Percentiles rank a stretch among this genome's conserved stretches.
phyloP scores from a whole-genome alignment of 139 green algal species.

The Cymbomonas tetramitiformis region DNA sequence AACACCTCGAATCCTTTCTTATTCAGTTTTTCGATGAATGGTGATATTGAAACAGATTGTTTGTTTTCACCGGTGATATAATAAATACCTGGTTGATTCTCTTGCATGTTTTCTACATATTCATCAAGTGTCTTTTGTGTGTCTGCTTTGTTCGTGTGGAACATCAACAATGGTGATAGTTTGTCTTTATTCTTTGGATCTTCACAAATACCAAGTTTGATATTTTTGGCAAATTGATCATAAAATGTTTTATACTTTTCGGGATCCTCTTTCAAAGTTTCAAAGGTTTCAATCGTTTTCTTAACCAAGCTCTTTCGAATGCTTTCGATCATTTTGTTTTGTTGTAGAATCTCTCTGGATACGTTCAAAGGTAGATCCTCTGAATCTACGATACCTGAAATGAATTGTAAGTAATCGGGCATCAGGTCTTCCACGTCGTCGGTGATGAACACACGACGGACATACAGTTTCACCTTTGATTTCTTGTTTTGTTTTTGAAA shows the following conservation, averaged over 20 bases:
- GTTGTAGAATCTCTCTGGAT: slow-evolving; percentile 88
- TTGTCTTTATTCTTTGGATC: slow-evolving; percentile 55
- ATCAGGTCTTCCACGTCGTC: slow-evolving; percentile 96
- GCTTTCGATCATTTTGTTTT: slow-evolving; percentile 59
- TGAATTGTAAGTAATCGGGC: slow-evolving; percentile 74
- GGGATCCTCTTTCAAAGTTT: slow-evolving; percentile 55
- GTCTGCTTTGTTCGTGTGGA: slow-evolving; percentile 42
- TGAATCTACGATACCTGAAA: slow-evolving; percentile 88
- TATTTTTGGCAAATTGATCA: slow-evolving; percentile 72
- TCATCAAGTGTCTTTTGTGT: slow-evolving; percentile 61
- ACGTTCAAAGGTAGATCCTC: slow-evolving; percentile 95
- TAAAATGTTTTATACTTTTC: slow-evolving; percentile 62
- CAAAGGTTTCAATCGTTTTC: slow-evolving; percentile 76
- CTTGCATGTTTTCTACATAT: slow-evolving; percentile 78
- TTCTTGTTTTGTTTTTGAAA: too few species aligned
- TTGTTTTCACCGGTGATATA: slow-evolving; percentile 63
- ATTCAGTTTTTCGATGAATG: slow-evolving; percentile 73
- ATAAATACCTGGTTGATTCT: slow-evolving; percentile 81
- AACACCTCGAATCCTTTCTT: slow-evolving; percentile 77
- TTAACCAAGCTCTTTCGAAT: slow-evolving; percentile 85
- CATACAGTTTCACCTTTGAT: slow-evolving; percentile 78
- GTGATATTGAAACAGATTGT: slow-evolving; percentile 43
- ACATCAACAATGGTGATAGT: slow-evolving; percentile 71
- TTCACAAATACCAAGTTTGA: slow-evolving; percentile 85
- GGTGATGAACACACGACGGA: slow-evolving; percentile 96